Conservation (phyloP, 2,329 filamentous ascomycete genomes). For the Sporothrix schenckii region DNA sequence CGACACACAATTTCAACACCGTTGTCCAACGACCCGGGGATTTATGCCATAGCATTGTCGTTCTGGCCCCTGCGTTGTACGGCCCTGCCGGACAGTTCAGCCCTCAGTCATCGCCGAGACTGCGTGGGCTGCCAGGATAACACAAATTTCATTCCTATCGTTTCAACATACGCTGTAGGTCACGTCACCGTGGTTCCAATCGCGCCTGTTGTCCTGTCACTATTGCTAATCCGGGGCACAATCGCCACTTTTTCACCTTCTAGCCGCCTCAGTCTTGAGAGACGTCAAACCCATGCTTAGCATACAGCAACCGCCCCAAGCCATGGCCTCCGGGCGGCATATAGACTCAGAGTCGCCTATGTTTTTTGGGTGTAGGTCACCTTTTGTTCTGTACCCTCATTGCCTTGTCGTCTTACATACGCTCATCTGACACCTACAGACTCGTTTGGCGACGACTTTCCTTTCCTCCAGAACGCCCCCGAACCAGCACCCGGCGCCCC, state of each 20-base stretch:
- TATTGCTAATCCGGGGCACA: not conserved
- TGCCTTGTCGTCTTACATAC: not conserved
- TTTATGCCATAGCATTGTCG: not conserved
- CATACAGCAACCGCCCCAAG: conserved; percentile 53
- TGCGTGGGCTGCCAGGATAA: not conserved
- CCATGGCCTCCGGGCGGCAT: conserved; percentile 61
- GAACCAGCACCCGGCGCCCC: conserved; percentile 66
- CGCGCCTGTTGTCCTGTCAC: not conserved
- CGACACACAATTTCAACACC: too few relatives aligned
- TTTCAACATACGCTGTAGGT: not conserved
- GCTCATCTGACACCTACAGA: conserved; percentile 47
- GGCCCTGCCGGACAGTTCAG: not conserved
- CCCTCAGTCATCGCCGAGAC: not conserved
- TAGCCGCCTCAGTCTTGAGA: not conserved
- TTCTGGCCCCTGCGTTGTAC: not conserved
- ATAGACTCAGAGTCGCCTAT: conserved; percentile 52
- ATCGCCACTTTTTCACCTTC: not conserved
- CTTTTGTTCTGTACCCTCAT: not conserved
- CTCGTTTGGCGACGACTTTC: conserved; percentile 47
- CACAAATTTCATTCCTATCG: not conserved
- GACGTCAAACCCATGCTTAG: conserved; percentile 54
- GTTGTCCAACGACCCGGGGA: too few relatives aligned
- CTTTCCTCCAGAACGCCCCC: conserved; percentile 58
- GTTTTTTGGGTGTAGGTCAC: conserved; percentile 69
- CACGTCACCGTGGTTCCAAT: not conserved